Evolutionary conservation across 1,139 yeast genomes (phyloP), one percentile per base, ranked within the genome.

Genomic region (Suhomyces kunorum): DNA sequence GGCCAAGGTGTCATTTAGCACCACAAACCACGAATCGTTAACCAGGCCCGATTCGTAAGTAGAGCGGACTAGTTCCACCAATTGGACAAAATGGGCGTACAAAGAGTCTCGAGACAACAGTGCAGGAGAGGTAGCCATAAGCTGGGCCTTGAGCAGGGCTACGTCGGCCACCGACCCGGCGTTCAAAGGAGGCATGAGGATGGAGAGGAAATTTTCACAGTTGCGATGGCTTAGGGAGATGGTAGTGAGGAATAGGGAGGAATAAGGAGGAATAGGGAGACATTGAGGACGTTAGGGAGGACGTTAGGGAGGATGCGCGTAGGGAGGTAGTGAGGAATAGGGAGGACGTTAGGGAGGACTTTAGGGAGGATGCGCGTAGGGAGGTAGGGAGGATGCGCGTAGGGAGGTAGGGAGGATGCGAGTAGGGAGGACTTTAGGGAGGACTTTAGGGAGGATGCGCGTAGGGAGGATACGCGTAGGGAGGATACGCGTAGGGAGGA

Each of bases 1-100:
- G 1, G 87, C 67, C 28, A 85, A 54, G 0, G 84, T 68, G 51
- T 86, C 95, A 30, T 80, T 75, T 14, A 80, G 68, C 1, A 69
- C 27, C 20, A 50, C 43, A 12, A 48, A 35, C 35, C 40, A 43
- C 14, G 40, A 36, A 28, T 50, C 53, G 27, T 43, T 36, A n/a
- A 48, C 33, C 9, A 38, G 36, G 7, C 54, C 50, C 12, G 34
- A n/a, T 2, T 23, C 6, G 29, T 17, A 33, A 31, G 37, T 36
- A 20, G 15, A 25, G 6, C 19, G n/a, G n/a, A 42, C 17, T 4
- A 25, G 37, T n/a, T 17, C 19, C 5, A 24, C 30, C 14, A 42
- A 33, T 15, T 20, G 13, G n/a, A 16, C 7, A 24, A 27, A 42
- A 19, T 38, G 35, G 12, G 8, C 14, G 6, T 7, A 8, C 19